phyloP scores from a whole-genome alignment of 2,329 filamentous ascomycete species.

The Alternaria viburni region DNA sequence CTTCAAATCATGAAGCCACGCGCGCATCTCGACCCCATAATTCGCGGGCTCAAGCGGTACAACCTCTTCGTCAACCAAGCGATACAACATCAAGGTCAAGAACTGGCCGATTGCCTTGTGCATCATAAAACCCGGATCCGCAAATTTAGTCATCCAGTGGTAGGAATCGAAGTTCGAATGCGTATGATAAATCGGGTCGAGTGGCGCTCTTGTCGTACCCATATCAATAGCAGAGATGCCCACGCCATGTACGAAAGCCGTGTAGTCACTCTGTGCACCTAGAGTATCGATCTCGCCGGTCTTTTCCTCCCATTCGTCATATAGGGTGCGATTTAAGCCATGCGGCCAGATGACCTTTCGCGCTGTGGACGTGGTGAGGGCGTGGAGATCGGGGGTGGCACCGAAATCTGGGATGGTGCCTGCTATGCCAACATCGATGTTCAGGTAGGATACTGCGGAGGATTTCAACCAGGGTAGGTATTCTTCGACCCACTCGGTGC shows the following conservation, averaged over 20 bases:
- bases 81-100: constrained; percentile 50
- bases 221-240: constrained; percentile 51
- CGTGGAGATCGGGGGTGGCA: constrained; percentile 50
- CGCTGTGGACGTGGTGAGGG: constrained; percentile 39
- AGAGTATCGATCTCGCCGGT: constrained; percentile 50
- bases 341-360: constrained; percentile 50
- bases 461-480: constrained; percentile 54
- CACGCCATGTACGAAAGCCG: constrained; percentile 52
- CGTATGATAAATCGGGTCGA: constrained; percentile 54
- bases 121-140: constrained; percentile 57
- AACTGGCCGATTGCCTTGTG: constrained; percentile 58
- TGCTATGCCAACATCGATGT: constrained; percentile 55
- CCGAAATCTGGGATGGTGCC: constrained; percentile 49
- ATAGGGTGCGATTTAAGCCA: constrained; percentile 50
- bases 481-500: constrained; percentile 57
- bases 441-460: constrained; percentile 56
- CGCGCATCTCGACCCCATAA: constrained; percentile 45
- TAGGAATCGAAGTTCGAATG: constrained; percentile 56
- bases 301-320: constrained; percentile 51
- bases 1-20: constrained; percentile 43
- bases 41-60: constrained; percentile 48
- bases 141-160: constrained; percentile 59
- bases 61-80: constrained; percentile 45
- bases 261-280: constrained; percentile 55
- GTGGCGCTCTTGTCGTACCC: constrained; percentile 44